phyloP scores from a whole-genome alignment of 495 filamentous ascomycete species.

The Penicillium soppii region DNA sequence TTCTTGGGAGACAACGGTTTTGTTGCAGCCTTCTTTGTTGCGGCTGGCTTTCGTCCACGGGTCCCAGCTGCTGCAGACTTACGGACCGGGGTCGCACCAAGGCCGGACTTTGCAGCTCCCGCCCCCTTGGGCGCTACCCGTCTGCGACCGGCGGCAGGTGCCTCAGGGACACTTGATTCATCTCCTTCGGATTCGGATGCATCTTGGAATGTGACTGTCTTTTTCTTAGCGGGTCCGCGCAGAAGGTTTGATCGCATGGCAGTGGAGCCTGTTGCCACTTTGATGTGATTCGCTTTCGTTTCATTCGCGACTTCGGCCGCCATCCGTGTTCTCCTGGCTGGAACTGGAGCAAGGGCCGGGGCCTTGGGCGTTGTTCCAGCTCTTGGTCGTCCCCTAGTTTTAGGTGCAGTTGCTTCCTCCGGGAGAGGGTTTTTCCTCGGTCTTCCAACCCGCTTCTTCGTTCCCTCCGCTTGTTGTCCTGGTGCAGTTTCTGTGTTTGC shows the following conservation, averaged over 20 bases:
- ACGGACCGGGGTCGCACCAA: conserved; percentile 50
- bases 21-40: conserved; percentile 27
- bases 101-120: conserved; percentile 26
- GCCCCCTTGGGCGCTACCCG: conserved; percentile 10
- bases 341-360: neutral
- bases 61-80: conserved; percentile 32
- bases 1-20: conserved; percentile 59
- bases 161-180: conserved; percentile 22
- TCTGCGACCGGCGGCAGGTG: conserved; percentile 24
- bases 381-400: conserved; percentile 39
- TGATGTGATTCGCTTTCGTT: conserved; percentile 22
- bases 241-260: conserved; percentile 37
- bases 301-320: conserved; percentile 17
- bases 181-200: conserved; percentile 40
- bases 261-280: conserved; percentile 33
- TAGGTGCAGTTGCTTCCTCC: conserved; percentile 17
- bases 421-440: conserved; percentile 27
- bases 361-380: conserved; percentile 21
- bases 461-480: conserved; percentile 23
- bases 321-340: conserved; percentile 26
- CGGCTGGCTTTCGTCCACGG: conserved; percentile 40
- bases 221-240: conserved; percentile 46
- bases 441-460: conserved; percentile 37
- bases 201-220: conserved; percentile 55
- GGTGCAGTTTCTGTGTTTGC: conserved; percentile 26